phyloP scores from a whole-genome alignment of 2,329 filamentous ascomycete species.

The Fonsecaea pedrosoi region DNA sequence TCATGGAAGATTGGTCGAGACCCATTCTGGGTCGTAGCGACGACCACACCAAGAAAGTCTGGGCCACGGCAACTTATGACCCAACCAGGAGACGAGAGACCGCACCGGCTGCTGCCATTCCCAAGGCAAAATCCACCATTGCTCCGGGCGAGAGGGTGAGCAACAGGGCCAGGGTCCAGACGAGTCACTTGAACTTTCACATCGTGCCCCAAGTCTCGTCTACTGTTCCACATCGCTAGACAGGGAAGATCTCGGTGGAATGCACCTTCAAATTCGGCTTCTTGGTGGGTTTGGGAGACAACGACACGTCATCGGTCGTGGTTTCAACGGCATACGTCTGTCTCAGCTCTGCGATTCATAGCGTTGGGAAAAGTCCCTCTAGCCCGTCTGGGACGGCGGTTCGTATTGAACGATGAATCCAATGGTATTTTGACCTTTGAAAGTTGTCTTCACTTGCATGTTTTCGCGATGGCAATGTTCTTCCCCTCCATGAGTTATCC shows the following conservation, averaged over 20 bases:
- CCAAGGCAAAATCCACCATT: slow-evolving; percentile 43
- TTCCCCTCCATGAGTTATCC: neutral
- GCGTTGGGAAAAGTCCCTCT: neutral
- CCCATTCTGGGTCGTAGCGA: slow-evolving; percentile 93
- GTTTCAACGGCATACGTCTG: neutral
- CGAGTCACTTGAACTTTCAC: slow-evolving; percentile 66
- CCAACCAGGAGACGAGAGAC: slow-evolving; percentile 48
- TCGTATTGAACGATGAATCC: neutral
- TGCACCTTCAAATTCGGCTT: neutral
- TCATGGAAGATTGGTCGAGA: slow-evolving; percentile 94
- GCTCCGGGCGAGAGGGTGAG: slow-evolving; percentile 39
- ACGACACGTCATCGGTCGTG: neutral
- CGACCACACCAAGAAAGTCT: slow-evolving; percentile 85
- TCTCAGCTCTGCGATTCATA: neutral
- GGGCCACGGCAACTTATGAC: slow-evolving; percentile 65
- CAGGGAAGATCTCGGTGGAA: neutral
- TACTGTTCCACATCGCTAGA: slow-evolving; percentile 13
- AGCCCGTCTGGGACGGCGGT: neutral
- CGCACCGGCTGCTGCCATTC: slow-evolving; percentile 55
- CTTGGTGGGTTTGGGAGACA: neutral
- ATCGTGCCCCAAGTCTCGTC: slow-evolving; percentile 60
- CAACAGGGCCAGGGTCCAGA: slow-evolving; percentile 66
- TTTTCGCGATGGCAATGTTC: neutral
- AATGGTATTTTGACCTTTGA: neutral
- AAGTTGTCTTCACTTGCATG: neutral